phyloP scores from a whole-genome alignment of 2,329 filamentous ascomycete genomes.

The Ambrosiella xylebori region DNA sequence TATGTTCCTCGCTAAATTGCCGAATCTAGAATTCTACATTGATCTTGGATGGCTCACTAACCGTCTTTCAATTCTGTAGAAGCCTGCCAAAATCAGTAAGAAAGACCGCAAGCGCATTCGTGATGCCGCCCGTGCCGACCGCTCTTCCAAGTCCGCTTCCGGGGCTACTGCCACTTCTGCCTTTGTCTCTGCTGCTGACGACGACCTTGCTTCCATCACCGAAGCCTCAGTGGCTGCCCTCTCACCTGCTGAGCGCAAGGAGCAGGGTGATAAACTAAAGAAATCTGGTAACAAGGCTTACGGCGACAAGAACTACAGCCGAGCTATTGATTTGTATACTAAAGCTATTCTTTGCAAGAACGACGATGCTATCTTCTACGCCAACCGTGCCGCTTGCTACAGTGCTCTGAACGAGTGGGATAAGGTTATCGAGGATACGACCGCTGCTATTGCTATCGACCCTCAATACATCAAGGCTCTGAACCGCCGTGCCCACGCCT shows the following conservation, averaged over 20 bases:
- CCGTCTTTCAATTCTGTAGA: constrained; percentile 20
- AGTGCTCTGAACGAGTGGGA: constrained; percentile 88
- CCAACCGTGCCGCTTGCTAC: constrained; percentile 93
- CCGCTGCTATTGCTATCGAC: constrained; percentile 82
- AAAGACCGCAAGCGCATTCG: constrained; percentile 71
- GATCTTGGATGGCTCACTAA: not conserved
- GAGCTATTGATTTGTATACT: constrained; percentile 85
- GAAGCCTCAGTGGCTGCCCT: constrained; percentile 37
- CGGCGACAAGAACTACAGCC: constrained; percentile 81
- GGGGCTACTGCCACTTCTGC: constrained; percentile 4
- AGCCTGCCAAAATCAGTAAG: constrained; percentile 59
- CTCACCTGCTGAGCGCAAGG: constrained; percentile 54
- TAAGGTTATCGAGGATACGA: constrained; percentile 93
- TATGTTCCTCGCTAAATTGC: constrained; percentile 20
- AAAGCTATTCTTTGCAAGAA: constrained; percentile 94
- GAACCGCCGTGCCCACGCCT: constrained; percentile 90
- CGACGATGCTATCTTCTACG: constrained; percentile 97
- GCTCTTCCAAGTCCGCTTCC: constrained; percentile 14
- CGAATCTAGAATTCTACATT: not conserved
- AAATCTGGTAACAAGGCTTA: constrained; percentile 93
- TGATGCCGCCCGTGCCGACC: constrained; percentile 32
- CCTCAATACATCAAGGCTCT: constrained; percentile 94
- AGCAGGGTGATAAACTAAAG: constrained; percentile 83
- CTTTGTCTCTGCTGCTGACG: constrained; percentile 31
- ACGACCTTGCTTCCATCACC: constrained; percentile 53